Base-by-base conservation (phyloP, 1,284 basidiomycete species). In the Grifola frondosa region DNA sequence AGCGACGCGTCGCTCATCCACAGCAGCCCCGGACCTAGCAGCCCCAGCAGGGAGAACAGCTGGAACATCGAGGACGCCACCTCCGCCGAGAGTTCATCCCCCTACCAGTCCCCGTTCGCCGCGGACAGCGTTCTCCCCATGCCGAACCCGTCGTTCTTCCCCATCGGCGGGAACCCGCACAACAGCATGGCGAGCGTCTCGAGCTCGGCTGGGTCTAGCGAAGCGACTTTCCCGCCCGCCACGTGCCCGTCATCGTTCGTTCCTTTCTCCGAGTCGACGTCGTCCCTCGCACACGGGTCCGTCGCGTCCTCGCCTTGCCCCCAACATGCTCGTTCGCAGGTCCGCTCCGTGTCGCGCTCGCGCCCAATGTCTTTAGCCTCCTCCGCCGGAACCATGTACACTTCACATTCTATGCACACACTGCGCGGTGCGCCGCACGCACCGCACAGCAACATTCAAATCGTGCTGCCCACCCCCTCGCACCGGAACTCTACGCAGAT, bases 391-490 rank as follows among this genome's bases (percentile, higher is more conserved):
- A 70, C 69, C 30, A 20, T 52, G 15, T 63, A 57, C 15, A 59
- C 54, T 23, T 49, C 53, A 5, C 59, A 54, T 13, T 49, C 54
- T 16, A 25, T 63, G 67, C 50, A 69, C 32, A 62, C 66, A 33
- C 66, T 65, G 23, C 58, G 63, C 19, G 78, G 77, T 10, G 57
- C 69, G 2, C 80, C 80, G 22, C 80, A 83, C 53, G 66, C 68
- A 3, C 75, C 70, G 1, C 70, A 76, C 48, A 80, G 68, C 57
- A 71, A 70, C 44, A 61, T 85, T 25, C 75, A 84, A 48, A 78
- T 85, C 42, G 63, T 86, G 13, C 62, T 83, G 77, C 81, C 80
- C 4, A 60, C 73, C 0, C 80, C 79, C 67, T 82, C n/a, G 73
- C 72, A 2, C 66, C 67, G 3, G 50, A 60, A 20, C 50, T 68